Evolutionary conservation across 2,329 filamentous ascomycete species (phyloP).

Genomic region (Exophiala xenobiotica): DNA sequence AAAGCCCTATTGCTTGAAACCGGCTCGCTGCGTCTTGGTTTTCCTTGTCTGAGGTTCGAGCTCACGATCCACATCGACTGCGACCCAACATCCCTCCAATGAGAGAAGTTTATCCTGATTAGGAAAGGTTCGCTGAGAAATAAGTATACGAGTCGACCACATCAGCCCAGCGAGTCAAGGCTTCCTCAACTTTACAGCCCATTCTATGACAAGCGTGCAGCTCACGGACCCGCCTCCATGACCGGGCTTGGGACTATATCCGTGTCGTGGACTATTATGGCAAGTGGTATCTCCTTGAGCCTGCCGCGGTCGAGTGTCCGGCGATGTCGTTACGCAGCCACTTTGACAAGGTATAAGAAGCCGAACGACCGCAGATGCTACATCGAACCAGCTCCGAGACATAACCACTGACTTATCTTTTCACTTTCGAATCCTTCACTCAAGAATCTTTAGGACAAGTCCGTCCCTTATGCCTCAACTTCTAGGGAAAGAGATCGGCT

Average conservation of each 20-base stretch:
- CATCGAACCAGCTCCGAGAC: no score
- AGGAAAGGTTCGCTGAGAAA: no score
- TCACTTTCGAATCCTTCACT: not conserved
- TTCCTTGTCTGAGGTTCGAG: no score
- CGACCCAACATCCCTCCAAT: not conserved
- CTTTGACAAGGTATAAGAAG: no score
- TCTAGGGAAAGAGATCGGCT: not conserved
- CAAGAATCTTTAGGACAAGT: no score
- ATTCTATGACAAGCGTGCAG: not conserved
- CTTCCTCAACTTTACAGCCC: not conserved
- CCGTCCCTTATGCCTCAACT: not conserved
- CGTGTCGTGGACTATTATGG: not conserved
- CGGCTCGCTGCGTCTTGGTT: no score
- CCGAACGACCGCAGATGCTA: no score
- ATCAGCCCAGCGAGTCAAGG: no score
- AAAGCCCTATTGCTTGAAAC: no score
- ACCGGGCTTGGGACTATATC: not conserved
- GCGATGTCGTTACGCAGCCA: no score
- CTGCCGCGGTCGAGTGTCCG: not conserved
- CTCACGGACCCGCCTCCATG: not conserved
- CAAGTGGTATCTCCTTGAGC: not conserved
- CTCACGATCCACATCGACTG: not conserved
- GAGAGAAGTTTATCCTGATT: constrained; percentile 5
- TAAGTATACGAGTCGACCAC: no score
- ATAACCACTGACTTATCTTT: not conserved